A percentile compares a stretch with the other conserved stretches of the same genome.
Conservation (phyloP, 768 basidiomycete genomes). For the Hypholoma fasciculare region DNA sequence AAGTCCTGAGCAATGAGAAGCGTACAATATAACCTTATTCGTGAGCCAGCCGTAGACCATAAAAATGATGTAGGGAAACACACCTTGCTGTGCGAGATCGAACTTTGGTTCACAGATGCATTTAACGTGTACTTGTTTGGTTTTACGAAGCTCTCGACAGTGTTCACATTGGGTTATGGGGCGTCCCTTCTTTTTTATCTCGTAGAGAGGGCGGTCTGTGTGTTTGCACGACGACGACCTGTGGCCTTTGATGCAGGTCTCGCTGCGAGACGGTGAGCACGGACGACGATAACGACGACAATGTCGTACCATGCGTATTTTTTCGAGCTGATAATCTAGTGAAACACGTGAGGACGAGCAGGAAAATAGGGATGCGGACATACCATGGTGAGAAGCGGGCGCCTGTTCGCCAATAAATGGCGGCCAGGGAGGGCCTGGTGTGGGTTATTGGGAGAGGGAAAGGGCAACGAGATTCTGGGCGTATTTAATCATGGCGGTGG, state of each 20-base stretch:
- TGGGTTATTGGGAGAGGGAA: slow-evolving; percentile 46
- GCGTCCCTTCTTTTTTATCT: slow-evolving; percentile 92
- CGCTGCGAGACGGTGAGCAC: slow-evolving; percentile 44
- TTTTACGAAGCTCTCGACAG: slow-evolving; percentile 84
- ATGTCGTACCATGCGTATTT: slow-evolving; percentile 78
- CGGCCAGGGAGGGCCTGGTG: slow-evolving; percentile 39
- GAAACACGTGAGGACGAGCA: neutral
- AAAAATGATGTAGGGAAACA: slow-evolving; percentile 27
- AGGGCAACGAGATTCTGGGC: slow-evolving; percentile 27
- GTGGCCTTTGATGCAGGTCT: slow-evolving; percentile 94
- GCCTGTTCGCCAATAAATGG: slow-evolving; percentile 15
- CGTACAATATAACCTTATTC: slow-evolving; percentile 39
- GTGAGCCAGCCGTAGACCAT: slow-evolving; percentile 35
- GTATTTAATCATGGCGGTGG: slow-evolving; percentile 49
- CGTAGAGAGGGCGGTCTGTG: slow-evolving; percentile 83
- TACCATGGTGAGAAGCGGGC: slow-evolving; percentile 40
- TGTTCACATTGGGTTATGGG: slow-evolving; percentile 90
- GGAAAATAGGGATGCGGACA: slow-evolving; percentile 8
- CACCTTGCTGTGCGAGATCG: slow-evolving; percentile 61
- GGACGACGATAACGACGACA: neutral
- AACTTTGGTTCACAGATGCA: slow-evolving; percentile 82
- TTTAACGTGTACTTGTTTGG: slow-evolving; percentile 84
- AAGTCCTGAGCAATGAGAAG: slow-evolving; percentile 39
- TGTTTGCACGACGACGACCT: slow-evolving; percentile 89
- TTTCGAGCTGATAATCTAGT: slow-evolving; percentile 68